Evolutionary conservation across 495 filamentous ascomycete species (phyloP).

Genomic region (Aspergillus incahuasiensis): DNA sequence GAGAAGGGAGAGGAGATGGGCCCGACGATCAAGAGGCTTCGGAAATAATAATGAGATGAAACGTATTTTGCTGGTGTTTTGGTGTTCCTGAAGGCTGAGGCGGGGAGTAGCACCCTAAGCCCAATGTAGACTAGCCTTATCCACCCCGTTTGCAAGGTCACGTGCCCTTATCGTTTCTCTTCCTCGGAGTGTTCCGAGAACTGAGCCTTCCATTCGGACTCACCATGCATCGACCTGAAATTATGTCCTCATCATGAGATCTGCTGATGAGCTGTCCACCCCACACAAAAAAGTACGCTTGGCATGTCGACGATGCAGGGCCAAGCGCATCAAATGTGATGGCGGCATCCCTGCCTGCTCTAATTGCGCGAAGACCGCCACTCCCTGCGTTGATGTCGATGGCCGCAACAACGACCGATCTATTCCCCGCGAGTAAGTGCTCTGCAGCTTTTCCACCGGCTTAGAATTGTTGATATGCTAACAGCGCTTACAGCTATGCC

Average conservation of each 20-base stretch:
- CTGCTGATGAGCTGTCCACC: not conserved
- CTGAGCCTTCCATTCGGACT: not conserved
- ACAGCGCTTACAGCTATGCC: conserved; percentile 10
- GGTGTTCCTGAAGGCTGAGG: not conserved
- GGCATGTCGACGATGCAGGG: not conserved
- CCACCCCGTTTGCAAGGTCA: not conserved
- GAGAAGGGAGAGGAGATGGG: conserved; percentile 25
- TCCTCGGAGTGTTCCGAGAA: not conserved
- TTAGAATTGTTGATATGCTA: not conserved
- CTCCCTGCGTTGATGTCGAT: conserved; percentile 22
- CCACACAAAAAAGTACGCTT: not conserved
- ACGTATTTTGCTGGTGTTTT: not conserved
- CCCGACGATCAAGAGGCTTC: conserved; percentile 23
- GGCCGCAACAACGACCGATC: conserved; percentile 20
- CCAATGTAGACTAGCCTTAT: not conserved
- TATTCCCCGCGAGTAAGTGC: conserved; percentile 20
- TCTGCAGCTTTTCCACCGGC: not conserved
- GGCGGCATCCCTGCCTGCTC: conserved; percentile 23
- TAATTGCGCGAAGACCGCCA: conserved; percentile 22
- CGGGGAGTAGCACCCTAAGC: not conserved
- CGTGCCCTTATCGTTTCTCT: not conserved
- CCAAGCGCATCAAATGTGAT: conserved; percentile 16
- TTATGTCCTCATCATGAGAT: not conserved
- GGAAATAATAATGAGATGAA: conserved; percentile 11
- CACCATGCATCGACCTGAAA: not conserved